Evolutionary conservation across 2,329 filamentous ascomycete genomes (phyloP).

Genomic region (Hymenoscyphus scutula): DNA sequence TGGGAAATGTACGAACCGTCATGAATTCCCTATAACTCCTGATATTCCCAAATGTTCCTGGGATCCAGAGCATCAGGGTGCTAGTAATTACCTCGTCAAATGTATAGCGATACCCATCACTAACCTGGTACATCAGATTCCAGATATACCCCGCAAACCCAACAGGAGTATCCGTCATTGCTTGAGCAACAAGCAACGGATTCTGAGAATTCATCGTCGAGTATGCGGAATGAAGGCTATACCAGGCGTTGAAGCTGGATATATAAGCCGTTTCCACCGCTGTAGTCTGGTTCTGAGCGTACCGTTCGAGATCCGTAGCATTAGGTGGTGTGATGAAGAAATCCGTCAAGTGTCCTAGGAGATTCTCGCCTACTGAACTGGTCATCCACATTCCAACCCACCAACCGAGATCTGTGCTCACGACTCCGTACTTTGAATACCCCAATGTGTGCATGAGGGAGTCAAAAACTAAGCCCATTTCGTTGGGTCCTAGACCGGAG

Average conservation of each 20-base stretch:
- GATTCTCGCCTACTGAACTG: conserved; percentile 10
- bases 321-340: conserved; percentile 18
- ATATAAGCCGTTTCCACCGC: conserved; percentile 13
- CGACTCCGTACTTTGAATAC: conserved; percentile 29
- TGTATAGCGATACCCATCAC: neutral
- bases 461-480: conserved; percentile 38
- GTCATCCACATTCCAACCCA: conserved; percentile 18
- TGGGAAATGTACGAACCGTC: conserved; percentile 3
- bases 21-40: conserved; percentile 23
- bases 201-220: conserved; percentile 10
- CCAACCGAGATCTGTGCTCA: conserved; percentile 29
- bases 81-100: conserved; percentile 27
- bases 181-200: conserved; percentile 19
- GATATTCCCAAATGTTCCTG: conserved; percentile 23
- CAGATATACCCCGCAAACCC: conserved; percentile 35
- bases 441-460: conserved; percentile 42
- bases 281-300: conserved; percentile 1
- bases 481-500: conserved; percentile 39
- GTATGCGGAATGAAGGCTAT: neutral
- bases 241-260: neutral
- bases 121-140: conserved; percentile 20
- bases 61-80: conserved; percentile 28
- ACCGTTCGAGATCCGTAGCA: conserved; percentile 12
- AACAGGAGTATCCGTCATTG: conserved; percentile 36
- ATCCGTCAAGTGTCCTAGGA: conserved; percentile 15